Conservation (phyloP, 2,329 filamentous ascomycete genomes). For the Verticillium longisporum region DNA sequence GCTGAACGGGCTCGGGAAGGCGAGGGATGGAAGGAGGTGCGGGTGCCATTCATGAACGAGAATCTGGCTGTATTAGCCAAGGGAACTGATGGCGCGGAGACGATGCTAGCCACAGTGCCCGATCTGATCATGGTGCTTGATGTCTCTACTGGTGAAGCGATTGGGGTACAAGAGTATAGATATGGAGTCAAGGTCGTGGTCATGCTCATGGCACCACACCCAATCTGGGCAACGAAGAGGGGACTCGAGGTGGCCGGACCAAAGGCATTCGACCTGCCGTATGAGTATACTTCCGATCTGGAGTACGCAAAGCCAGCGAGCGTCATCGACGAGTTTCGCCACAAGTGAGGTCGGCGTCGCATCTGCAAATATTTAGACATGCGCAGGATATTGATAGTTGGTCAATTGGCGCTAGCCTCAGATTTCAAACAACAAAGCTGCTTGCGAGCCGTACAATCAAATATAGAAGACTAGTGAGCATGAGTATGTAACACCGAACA, state of each 20-base stretch:
- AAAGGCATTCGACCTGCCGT: conserved; percentile 9
- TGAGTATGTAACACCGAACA: too few species aligned
- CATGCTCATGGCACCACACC: conserved; percentile 8
- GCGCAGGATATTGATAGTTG: too few species aligned
- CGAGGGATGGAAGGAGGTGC: conserved; percentile 14
- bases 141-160: conserved; percentile 24
- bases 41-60: conserved; percentile 13
- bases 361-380: neutral
- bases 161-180: conserved; percentile 29
- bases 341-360: neutral
- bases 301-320: conserved; percentile 8
- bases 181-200: conserved; percentile 18
- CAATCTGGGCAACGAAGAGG: conserved; percentile 9
- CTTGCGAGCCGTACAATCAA: too few species aligned
- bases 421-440: too few species aligned
- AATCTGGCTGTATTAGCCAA: conserved; percentile 11
- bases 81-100: conserved; percentile 13
- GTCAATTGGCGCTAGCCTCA: too few species aligned
- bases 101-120: conserved; percentile 28
- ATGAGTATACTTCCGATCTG: conserved; percentile 8
- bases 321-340: conserved; percentile 10
- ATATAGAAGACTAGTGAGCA: too few species aligned
- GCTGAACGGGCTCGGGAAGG: conserved; percentile 22
- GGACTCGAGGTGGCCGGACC: conserved; percentile 16
- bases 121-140: conserved; percentile 33